Evolutionary conservation across 2,329 filamentous ascomycete species (phyloP), one percentile per base, ranked within the genome.

Genomic region (Colletotrichum sp.): DNA sequence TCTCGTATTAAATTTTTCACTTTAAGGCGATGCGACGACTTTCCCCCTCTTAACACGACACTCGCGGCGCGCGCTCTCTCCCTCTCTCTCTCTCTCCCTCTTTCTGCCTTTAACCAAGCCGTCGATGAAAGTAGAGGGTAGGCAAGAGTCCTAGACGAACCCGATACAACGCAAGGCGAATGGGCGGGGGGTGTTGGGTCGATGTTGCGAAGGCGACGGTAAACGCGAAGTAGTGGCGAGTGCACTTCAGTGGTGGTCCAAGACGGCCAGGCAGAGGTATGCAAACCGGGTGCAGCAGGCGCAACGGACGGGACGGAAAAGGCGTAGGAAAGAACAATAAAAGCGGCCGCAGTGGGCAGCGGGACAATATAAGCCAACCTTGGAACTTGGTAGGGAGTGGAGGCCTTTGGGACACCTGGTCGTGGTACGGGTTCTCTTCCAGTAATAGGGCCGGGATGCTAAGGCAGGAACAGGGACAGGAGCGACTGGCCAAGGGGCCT

Each of bases 311-410:
- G 63, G 52, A 73, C 59, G 32, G 63, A 62, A 69, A 73, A 69
- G 59, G 70, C 69, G 70, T 49, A 49, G 44, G n/a, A 49, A 44
- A 57, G 7, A 49, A 18, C 3, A 49, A 18, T 24, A 59, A 21
- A 34, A 16, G 59, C 55, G 57, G 69, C 69, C 44, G 64, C 34
- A 52, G 69, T 52, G 74, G 74, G 74, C 49, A 60, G 64, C 59
- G 44, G 70, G 60, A 73, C 70, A 76, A 76, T 76, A 76, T 76
- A 76, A 76, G 70, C 57, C 44, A 55, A 69, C 39, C 39, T 44
- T 44, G 39, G 39, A 44, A 44, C 57, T 65, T 73, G 64, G 44
- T 69, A 69, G 49, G 70, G 70, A 74, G 74, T 73, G 74, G 74
- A 76, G 57, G 70, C 70, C 21, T 60, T 49, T 39, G 49, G 26